phyloP scores from a whole-genome alignment of 2,329 filamentous ascomycete genomes.

The Furcasterigmium sp. region DNA sequence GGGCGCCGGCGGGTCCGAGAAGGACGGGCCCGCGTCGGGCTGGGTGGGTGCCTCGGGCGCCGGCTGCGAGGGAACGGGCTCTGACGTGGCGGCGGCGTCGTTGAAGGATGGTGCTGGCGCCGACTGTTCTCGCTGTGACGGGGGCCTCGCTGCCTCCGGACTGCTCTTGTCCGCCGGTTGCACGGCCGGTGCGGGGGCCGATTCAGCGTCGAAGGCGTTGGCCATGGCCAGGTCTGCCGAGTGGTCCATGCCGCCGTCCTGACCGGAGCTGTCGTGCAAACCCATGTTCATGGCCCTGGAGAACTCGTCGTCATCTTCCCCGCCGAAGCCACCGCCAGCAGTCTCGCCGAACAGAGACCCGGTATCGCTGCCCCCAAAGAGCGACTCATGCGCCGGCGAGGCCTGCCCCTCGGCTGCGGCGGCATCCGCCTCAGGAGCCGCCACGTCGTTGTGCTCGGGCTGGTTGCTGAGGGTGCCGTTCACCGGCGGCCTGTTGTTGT shows the following conservation, averaged over 20 bases:
- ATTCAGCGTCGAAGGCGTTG: constrained; percentile 20
- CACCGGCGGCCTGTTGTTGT: constrained; percentile 57
- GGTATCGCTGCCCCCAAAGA: constrained; percentile 74
- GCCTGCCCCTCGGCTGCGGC: constrained; percentile 54
- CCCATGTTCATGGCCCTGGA: constrained; percentile 63
- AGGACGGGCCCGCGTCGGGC: constrained; percentile 7
- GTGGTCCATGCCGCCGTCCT: constrained; percentile 30
- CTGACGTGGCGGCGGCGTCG: background rate
- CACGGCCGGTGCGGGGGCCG: constrained; percentile 18
- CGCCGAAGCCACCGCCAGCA: constrained; percentile 47
- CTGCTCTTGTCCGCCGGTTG: constrained; percentile 14
- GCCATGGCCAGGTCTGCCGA: constrained; percentile 38
- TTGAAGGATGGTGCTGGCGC: constrained; percentile 2
- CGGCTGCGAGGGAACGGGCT: background rate
- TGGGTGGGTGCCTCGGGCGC: background rate
- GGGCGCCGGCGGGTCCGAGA: constrained; percentile 12
- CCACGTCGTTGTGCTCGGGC: constrained; percentile 3
- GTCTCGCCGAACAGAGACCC: constrained; percentile 87
- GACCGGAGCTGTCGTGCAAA: constrained; percentile 29
- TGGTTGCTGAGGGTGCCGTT: constrained; percentile 26
- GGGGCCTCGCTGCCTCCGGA: constrained; percentile 6
- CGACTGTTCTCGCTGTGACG: background rate
- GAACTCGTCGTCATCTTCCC: constrained; percentile 80
- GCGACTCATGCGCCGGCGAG: constrained; percentile 69
- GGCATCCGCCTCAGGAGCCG: constrained; percentile 20